Base-by-base conservation (phyloP, 116 monocot species). In the Trichopus zeylanicus region DNA sequence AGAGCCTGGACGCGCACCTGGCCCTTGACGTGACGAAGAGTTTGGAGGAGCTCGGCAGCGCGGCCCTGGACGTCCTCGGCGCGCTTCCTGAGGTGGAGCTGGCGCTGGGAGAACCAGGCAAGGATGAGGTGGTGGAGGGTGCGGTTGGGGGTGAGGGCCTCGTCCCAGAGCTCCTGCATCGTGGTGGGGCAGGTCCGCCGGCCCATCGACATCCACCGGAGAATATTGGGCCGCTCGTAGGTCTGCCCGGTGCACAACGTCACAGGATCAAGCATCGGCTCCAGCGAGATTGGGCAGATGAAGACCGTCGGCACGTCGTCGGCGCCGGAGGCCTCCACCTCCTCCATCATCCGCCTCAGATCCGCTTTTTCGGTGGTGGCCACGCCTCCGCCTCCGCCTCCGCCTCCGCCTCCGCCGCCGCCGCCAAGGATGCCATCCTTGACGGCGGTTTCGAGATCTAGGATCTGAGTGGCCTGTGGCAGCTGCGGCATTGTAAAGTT, bases 151-250 rank as follows among this genome's bases (percentile, higher is more conserved):
- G 86, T 89, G 55, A 89, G 61, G 52, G 78, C 33, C 26, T 70
- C 83, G 60, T 89, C 94, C 94, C 94, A 95, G 24, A 95, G 76
- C 79, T 95, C 94, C 74, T 95, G 94, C 94, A 95, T 95, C 30
- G 94, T 95, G 32, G 89, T 95, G 18, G 94, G 94, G 67, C 94
- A 95, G 47, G 86, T 95, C 35, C 63, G 80, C 64, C 70, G 78
- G 4, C 94, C 89, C 73, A 89, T 57, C 25, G 81, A 67, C 62
- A 89, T 53, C 94, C 94, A 95, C 22, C 46, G 60, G 33, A 73
- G 69, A 62, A 95, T 95, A 74, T 95, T 83, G 61, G 75, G 29
- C 22, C 86, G 57, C 72, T 95, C 94, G 70, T 95, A 95, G 53
- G 94, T 95, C 66, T 95, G 94, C 7, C 94, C 94, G 9, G 94